Evolutionary conservation across 2,329 filamentous ascomycete genomes (phyloP), one percentile per base, ranked within the genome.

Genomic region (Cytospora paraplurivora): DNA sequence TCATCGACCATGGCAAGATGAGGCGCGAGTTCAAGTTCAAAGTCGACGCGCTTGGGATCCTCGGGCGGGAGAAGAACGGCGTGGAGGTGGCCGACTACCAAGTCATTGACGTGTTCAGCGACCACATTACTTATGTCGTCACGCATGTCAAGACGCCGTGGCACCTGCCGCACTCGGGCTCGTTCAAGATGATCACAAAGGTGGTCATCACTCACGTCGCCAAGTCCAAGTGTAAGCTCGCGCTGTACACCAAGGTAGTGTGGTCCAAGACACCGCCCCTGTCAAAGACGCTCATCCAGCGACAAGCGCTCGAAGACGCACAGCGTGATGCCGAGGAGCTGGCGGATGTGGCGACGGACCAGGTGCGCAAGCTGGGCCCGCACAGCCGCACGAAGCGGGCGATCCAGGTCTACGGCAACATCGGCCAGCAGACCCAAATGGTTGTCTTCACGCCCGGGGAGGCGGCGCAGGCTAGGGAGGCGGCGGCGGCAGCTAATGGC

Each of bases 151-250:
- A 84, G 73, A 87, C 83, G 19, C 82, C 85, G 8, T 96, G 92
- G 92, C 92, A 97, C 78, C 82, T 98, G 44, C 95, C 95, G 13
- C 88, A 93, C 73, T 86, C 89, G 59, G 82, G 87, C 56, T 85
- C 87, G 58, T 96, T 98, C 77, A 88, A 89, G 69, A 80, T 97
- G 27, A 86, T 96, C 63, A 94, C 87, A 68, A 97, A 97, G 76
- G 88, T 97, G 67, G 92, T 97, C 67, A 95, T 99, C 67, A 97
- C 95, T 2, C 92, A 98, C 72, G 84, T 94, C 65, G 88, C 92
- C 59, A 98, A 98, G 77, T 93, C 91, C 13, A 93, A 90, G 74
- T 96, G 92, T 76, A 97, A 95, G 77, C 85, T 99, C 62, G 90
- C 93, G 33, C 86, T 98, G 51, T 96, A 92, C 76, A 91, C 88